Evolutionary conservation across 2,329 filamentous ascomycete species (phyloP), one percentile per base, ranked within the genome.

Genomic region (Diaporthe destruens): DNA sequence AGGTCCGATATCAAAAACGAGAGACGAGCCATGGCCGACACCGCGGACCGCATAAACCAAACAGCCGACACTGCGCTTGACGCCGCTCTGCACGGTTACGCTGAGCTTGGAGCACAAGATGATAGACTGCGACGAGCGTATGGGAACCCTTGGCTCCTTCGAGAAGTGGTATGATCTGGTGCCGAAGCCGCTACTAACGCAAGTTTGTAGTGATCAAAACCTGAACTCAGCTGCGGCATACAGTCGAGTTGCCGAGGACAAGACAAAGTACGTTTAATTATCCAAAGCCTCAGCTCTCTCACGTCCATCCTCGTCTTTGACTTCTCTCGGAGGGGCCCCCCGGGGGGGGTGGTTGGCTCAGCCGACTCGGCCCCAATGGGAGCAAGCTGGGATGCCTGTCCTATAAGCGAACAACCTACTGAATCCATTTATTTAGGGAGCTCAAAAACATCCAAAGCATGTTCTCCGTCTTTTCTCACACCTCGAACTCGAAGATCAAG

Each of bases 1-100:
- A 94, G 20, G 20, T 8, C 3, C 44, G 44, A 49, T 4, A 49
- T n/a, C 20, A 49, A 49, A 12, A n/a, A 11, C 20, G 44, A n/a
- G 20, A 49, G 44, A 49, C 20, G 20, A n/a, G 44, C 44, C 18
- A n/a, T n/a, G 20, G 44, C 20, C 8, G 44, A 49, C 20, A 49
- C 44, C 2, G 44, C 44, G 7, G 20, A 49, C 20, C 44, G 20
- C 20, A 49, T 49, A 2, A n/a, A 49, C 20, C 20, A 49, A n/a
- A 49, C 20, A 49, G 44, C 44, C 44, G 44, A 47, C 9, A 47
- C 44, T 47, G 44, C 44, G 5, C 44, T 47, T n/a, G 44, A 47
- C 44, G 16, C 44, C n/a, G 44, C 44, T 47, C 20, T 47, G 44
- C 44, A 47, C 44, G 44, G 44, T 47, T 47, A 47, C 20, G 44